Percentiles rank a stretch among this genome's conserved stretches.
These are phyloP conservation scores for Claviceps sp. DNA, from an alignment of 2,329 filamentous ascomycete genomes.

Conservation along the genomic window DNA sequence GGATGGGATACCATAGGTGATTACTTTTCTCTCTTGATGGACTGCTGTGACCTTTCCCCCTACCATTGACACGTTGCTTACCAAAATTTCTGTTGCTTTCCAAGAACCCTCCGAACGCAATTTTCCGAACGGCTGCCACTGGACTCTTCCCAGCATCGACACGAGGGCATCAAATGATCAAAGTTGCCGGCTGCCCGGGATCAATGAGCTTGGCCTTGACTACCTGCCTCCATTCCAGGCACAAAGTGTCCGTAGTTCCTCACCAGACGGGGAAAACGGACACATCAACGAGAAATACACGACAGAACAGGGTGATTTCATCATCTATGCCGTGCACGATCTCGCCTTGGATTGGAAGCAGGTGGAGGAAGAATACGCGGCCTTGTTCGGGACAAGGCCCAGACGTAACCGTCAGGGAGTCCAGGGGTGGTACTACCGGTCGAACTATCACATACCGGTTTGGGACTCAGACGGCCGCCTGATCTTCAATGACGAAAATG, in stretches of 20 bases:
- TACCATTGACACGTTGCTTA: too few relatives aligned
- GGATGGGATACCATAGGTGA: too few relatives aligned
- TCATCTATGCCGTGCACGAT: constrained; percentile 31
- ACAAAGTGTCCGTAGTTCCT: constrained; percentile 20
- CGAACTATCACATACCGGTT: constrained; percentile 27
- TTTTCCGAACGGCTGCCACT: too few relatives aligned
- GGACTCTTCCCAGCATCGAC: too few relatives aligned
- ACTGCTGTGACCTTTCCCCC: too few relatives aligned
- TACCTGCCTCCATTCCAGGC: too few relatives aligned
- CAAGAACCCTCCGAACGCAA: too few relatives aligned
- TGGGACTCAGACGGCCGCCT: constrained; percentile 28
- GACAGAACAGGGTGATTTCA: constrained; percentile 29
- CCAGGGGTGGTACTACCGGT: constrained; percentile 30
- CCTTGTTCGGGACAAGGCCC: constrained; percentile 24
- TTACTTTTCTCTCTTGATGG: too few relatives aligned
- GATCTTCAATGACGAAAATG: constrained; percentile 23
- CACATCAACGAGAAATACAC: constrained; percentile 32
- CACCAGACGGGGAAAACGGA: constrained; percentile 22
- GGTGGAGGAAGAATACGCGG: constrained; percentile 25
- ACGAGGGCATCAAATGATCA: too few relatives aligned
- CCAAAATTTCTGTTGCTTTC: too few relatives aligned
- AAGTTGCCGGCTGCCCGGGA: too few relatives aligned
- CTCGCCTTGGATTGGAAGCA: constrained; percentile 29
- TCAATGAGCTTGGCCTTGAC: too few relatives aligned
- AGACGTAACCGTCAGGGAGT: constrained; percentile 27